Evolutionary conservation across 2,329 filamentous ascomycete species (phyloP).

Genomic region (Alternaria novae-zelandiae): DNA sequence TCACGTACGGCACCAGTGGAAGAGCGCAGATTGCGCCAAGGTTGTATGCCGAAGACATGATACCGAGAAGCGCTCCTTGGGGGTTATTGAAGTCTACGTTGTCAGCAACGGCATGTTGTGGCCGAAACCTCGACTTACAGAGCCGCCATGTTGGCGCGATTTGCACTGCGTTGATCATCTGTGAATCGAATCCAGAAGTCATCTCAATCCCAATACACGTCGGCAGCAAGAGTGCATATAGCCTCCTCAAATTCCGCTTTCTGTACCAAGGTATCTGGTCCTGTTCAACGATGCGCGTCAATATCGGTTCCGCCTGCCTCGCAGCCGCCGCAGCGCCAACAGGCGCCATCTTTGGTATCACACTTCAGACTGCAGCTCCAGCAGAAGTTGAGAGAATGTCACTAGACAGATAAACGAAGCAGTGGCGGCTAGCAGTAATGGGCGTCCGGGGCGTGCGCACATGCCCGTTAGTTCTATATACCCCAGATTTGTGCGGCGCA

Average conservation of each 20-base stretch:
- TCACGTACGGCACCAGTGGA: conserved; percentile 45
- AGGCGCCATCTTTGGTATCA: conserved; percentile 21
- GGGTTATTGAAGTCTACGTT: conserved; percentile 38
- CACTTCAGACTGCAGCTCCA: background rate
- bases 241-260: conserved; percentile 43
- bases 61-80: conserved; percentile 46
- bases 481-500: conserved; percentile 4
- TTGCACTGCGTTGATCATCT: conserved; percentile 44
- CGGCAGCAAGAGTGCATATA: conserved; percentile 45
- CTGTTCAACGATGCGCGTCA: conserved; percentile 50
- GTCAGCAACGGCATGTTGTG: background rate
- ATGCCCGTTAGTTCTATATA: conserved; percentile 13
- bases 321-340: conserved; percentile 19
- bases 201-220: conserved; percentile 45
- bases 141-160: conserved; percentile 34
- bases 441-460: conserved; percentile 4
- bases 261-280: conserved; percentile 51
- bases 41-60: conserved; percentile 55
- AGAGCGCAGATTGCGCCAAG: conserved; percentile 48
- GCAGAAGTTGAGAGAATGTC: background rate
- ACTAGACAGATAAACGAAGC: background rate
- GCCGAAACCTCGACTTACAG: conserved; percentile 18
- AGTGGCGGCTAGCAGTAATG: background rate
- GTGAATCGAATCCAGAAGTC: conserved; percentile 43
- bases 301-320: conserved; percentile 45